Evolutionary conservation across 768 basidiomycete genomes (phyloP), one percentile per base, ranked within the genome.

Genomic region (Asterophora parasitica): DNA sequence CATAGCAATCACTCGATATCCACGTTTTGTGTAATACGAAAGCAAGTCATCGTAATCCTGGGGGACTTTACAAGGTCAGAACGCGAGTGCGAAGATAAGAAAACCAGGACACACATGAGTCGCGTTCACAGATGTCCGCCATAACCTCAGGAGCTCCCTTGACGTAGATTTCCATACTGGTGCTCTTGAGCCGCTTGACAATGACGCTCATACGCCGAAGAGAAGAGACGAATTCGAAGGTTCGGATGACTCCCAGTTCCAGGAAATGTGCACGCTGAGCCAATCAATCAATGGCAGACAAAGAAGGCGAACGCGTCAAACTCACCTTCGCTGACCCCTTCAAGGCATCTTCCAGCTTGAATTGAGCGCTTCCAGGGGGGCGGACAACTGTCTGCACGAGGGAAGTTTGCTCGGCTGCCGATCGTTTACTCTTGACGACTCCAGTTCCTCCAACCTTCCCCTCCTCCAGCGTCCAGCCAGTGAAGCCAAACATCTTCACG

Each of bases 71-170:
- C 15, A 9, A 27, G 38, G 9, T 16, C 51, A 50, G 49, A n/a
- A 37, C 52, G 28, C 30, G 37, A 49, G 12, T 16, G 31, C 11
- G 49, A 16, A 6, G 26, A 32, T 7, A 43, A 27, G 31, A 4
- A 23, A 20, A 28, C 35, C 6, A n/a, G 11, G 38, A 73, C 92
- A 57, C 58, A 98, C 95, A 84, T n/a, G 94, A 89, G 43, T 86
- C 80, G 51, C 76, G 83, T 46, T 93, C 88, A 63, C 96, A 99
- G 48, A 99, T 97, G 34, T 94, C 93, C 6, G 69, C 65, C 94
- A 99, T 98, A 47, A 97, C 92, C 66, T 99, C 96, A 0, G 96
- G 96, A 1, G 96, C 96, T n/a, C 96, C 96, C 62, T 99, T 99
- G 58, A 94, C 93, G 61, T 98, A 98, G 9, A 97, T 76, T 62